phyloP scores from a whole-genome alignment of 2,329 filamentous ascomycete species.

The Epichloe baconii region DNA sequence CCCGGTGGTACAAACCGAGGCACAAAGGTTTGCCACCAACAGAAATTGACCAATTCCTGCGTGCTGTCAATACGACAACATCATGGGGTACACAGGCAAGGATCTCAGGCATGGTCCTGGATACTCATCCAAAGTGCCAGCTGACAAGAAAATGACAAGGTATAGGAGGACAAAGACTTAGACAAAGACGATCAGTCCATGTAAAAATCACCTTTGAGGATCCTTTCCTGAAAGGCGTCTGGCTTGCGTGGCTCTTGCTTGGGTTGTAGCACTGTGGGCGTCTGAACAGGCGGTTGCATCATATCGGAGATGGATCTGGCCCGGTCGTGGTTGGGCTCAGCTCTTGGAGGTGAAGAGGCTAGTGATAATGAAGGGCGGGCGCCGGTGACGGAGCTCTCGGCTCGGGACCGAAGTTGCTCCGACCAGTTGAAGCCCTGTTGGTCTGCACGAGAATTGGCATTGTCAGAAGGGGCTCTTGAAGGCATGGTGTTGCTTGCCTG shows the following conservation, averaged over 20 bases:
- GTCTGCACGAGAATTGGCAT: conserved; percentile 51
- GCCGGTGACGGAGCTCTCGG: conserved; percentile 61
- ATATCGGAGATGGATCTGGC: conserved; percentile 58
- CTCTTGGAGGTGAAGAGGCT: conserved; percentile 28
- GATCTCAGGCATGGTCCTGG: neutral
- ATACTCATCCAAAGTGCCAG: neutral
- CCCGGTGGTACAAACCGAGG: neutral
- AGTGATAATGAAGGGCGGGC: conserved; percentile 45
- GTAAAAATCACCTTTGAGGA: conserved; percentile 94
- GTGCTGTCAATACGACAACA: neutral
- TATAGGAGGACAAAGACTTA: neutral
- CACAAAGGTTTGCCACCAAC: neutral
- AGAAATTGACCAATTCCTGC: neutral
- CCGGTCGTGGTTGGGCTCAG: conserved; percentile 42
- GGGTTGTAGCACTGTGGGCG: conserved; percentile 30
- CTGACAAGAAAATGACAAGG: neutral
- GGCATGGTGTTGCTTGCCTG: conserved; percentile 48
- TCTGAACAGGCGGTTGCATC: conserved; percentile 41
- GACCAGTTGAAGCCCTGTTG: conserved; percentile 90
- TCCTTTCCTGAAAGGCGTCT: conserved; percentile 91
- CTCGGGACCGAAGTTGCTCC: conserved; percentile 84
- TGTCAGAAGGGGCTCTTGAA: conserved; percentile 52
- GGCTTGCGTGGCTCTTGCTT: conserved; percentile 53
- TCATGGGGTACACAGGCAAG: too few species aligned
- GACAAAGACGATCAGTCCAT: conserved; percentile 55